Base-by-base conservation (phyloP, 1,284 basidiomycete genomes). In the Agroathelia rolfsii region DNA sequence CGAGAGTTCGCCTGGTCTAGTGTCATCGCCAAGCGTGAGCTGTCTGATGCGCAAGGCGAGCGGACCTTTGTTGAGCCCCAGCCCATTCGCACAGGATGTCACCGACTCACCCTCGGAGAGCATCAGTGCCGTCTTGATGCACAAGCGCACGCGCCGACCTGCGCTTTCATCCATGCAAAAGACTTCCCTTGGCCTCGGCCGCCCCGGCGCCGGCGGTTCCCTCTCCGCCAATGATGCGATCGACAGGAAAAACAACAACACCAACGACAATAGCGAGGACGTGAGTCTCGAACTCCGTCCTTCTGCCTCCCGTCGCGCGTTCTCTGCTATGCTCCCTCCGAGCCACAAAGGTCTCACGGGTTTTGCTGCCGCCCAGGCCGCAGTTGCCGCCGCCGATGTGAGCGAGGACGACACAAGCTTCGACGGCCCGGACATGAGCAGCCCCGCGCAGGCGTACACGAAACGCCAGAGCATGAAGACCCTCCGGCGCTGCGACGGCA, bases 371-470 rank as follows among this genome's bases (percentile, higher is more conserved):
- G n/a, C n/a, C n/a, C n/a, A n/a, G n/a, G 26, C 60, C n/a, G 41
- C 47, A 14, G 37, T 47, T 27, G 41, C 53, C 39, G 47, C 60
- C 36, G 58, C 68, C 30, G 58, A 64, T 37, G 52, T 74, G 51
- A 66, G 72, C 11, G 69, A 82, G 34, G 69, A 78, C 48, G 45
- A 62, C 42, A 64, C 69, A 38, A 59, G 69, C 3, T 72, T 76
- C 42, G 74, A 75, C 14, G 69, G 62, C 9, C 60, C 64, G 11
- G 78, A 79, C 41, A 67, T 72, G 65, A 81, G 78, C 23, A 82
- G 79, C 1, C 81, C 82, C 24, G 82, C 80, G 25, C 75, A 79
- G 44, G 78, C 80, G 6, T 83, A 85, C 48, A 69, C 77, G 2
- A 74, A 72, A 44, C 70, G 79, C 24, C 81, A 83, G 39, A 74